These are phyloP conservation scores for Groenewaldozyma auringiensis DNA, from an alignment of 1,139 yeast genomes.

Conservation along the genomic window DNA sequence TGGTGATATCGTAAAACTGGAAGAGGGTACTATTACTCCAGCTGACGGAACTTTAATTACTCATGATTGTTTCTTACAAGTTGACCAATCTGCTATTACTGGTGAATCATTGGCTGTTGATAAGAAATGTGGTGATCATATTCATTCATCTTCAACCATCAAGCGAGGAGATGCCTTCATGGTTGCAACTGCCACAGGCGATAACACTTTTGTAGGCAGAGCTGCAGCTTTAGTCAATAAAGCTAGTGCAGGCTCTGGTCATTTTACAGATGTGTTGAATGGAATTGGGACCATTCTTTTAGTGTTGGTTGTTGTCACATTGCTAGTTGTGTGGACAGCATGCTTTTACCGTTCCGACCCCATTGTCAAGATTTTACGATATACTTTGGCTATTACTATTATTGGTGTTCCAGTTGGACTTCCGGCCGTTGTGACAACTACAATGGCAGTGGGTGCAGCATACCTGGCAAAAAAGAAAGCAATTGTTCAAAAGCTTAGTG, in stretches of 20 bases:
- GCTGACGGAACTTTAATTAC: constrained; percentile 93
- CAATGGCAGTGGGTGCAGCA: constrained; percentile 99
- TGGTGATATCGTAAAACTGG: constrained; percentile 70
- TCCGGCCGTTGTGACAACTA: constrained; percentile 98
- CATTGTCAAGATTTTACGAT: constrained; percentile 87
- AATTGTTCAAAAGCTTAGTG: constrained; percentile 95
- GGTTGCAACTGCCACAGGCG: constrained; percentile 96
- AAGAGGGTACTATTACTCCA: constrained; percentile 73
- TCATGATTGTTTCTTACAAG: constrained; percentile 82
- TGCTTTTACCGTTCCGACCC: constrained; percentile 90
- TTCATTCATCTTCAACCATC: constrained; percentile 91
- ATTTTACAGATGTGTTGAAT: constrained; percentile 95
- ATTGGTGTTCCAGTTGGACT: constrained; percentile 99
- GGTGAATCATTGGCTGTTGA: constrained; percentile 98
- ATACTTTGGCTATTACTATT: constrained; percentile 89
- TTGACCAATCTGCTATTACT: constrained; percentile 96
- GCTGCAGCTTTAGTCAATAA: constrained; percentile 96
- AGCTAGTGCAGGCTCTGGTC: constrained; percentile 92
- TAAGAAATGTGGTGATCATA: constrained; percentile 80
- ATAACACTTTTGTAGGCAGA: constrained; percentile 86
- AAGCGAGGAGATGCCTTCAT: constrained; percentile 96
- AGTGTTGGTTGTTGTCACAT: constrained; percentile 81
- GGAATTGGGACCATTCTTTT: constrained; percentile 93
- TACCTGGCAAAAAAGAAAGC: constrained; percentile 98
- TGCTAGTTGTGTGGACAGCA: constrained; percentile 87